Conservation (phyloP, 208 protist species). For the Crithidia acanthocephali region DNA sequence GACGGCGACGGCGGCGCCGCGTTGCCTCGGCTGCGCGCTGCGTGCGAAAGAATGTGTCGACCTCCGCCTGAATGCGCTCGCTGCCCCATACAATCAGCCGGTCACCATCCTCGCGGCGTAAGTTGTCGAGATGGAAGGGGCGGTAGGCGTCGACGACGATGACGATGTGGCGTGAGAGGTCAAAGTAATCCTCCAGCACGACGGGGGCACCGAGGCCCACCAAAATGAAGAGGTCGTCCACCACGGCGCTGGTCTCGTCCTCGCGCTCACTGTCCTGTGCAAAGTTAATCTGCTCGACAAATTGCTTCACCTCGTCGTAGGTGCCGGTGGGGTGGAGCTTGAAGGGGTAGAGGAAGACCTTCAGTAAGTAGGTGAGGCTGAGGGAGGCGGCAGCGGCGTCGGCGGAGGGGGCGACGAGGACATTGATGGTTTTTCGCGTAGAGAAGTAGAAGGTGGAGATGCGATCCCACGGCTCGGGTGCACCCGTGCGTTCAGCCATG, state of each 20-base stretch:
- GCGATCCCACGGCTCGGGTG: conserved; percentile 62
- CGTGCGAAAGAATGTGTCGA: conserved; percentile 72
- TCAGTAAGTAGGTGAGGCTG: conserved; percentile 72
- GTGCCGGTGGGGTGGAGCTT: conserved; percentile 76
- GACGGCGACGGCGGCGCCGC: conserved; percentile 41
- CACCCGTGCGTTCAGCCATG: conserved; percentile 26
- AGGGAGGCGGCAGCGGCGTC: conserved; percentile 82
- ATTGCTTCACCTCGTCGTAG: conserved; percentile 58
- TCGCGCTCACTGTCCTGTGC: conserved; percentile 58
- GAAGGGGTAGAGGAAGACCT: conserved; percentile 74
- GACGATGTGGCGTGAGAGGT: conserved; percentile 72
- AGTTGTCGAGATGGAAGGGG: conserved; percentile 75
- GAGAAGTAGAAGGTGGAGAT: conserved; percentile 67
- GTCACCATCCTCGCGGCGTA: conserved; percentile 55
- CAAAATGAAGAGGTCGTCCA: conserved; percentile 79
- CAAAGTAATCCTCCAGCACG: conserved; percentile 61
- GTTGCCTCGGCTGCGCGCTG: conserved; percentile 33
- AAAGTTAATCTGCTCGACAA: conserved; percentile 60
- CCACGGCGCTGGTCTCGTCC: conserved; percentile 21
- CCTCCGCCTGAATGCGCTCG: conserved; percentile 62
- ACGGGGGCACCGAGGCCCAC: conserved; percentile 77
- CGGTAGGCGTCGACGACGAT: conserved; percentile 81
- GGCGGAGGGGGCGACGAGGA: conserved; percentile 69
- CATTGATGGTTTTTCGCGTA: conserved; percentile 70
- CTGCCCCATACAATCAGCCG: conserved; percentile 72